Conservation (phyloP, 108 stramenopile species). For the Discostella pseudostelligera region DNA sequence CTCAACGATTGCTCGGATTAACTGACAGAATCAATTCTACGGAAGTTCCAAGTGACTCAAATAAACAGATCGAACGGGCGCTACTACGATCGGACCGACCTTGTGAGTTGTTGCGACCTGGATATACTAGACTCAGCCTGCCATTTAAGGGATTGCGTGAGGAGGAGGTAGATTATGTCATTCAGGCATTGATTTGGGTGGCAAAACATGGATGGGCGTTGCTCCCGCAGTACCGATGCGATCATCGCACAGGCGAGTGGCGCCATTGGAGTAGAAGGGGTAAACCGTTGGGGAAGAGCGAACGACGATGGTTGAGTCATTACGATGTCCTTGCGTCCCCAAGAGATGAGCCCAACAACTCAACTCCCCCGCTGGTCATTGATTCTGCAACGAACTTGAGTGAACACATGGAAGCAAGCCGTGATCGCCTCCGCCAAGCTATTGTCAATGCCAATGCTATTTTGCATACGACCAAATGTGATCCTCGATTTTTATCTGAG, state of each 20-base stretch:
- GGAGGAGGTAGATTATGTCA: slow-evolving; percentile 86
- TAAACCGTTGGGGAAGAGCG: slow-evolving; percentile 71
- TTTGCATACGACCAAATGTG: slow-evolving; percentile 49
- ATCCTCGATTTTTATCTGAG: slow-evolving; percentile 69
- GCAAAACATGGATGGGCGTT: slow-evolving; percentile 87
- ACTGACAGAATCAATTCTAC: slow-evolving; percentile 23
- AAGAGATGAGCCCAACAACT: not conserved
- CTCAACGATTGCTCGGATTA: slow-evolving; percentile 83
- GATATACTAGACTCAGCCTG: slow-evolving; percentile 90
- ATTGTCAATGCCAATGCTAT: slow-evolving; percentile 63
- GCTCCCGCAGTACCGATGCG: slow-evolving; percentile 91
- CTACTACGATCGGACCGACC: slow-evolving; percentile 79
- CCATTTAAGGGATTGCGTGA: slow-evolving; percentile 74
- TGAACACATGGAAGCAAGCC: slow-evolving; percentile 16
- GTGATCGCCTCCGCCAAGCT: slow-evolving; percentile 42
- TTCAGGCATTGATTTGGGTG: slow-evolving; percentile 87
- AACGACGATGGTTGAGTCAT: slow-evolving; percentile 79
- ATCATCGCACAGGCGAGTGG: slow-evolving; percentile 84
- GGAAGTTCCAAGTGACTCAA: slow-evolving; percentile 49
- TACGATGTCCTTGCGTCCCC: slow-evolving; percentile 45
- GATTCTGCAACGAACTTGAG: not conserved
- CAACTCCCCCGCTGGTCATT: not conserved
- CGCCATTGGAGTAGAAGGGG: slow-evolving; percentile 78
- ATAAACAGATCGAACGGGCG: slow-evolving; percentile 77
- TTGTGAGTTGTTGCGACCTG: slow-evolving; percentile 83